Evolutionary conservation across 345 rosid species (phyloP).

Genomic region (Gossypium sturtianum): DNA sequence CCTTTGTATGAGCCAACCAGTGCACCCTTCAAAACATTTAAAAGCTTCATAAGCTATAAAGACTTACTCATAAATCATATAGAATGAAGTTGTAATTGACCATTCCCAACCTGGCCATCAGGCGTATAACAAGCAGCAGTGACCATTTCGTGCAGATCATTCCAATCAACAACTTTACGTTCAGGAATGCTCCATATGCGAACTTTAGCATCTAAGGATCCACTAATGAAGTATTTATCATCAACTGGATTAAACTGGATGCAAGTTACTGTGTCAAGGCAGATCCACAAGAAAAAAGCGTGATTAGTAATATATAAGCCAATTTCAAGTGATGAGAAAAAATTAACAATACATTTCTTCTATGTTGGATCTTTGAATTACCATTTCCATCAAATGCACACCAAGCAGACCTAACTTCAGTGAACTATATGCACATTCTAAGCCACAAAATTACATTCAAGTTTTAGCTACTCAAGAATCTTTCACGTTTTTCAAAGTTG

Average conservation of each 20-base stretch:
- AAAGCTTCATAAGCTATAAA: conserved; percentile 18
- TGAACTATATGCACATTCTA: neutral
- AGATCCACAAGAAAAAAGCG: conserved; percentile 13
- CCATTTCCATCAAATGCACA: neutral
- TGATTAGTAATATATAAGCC: conserved; percentile 9
- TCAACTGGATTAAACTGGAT: conserved; percentile 97
- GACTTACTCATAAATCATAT: neutral
- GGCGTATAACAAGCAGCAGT: conserved; percentile 97
- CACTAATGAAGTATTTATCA: conserved; percentile 94
- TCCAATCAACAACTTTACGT: conserved; percentile 89
- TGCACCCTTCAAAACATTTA: conserved; percentile 63
- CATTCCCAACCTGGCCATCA: conserved; percentile 74
- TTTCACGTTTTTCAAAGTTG: neutral
- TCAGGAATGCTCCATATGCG: conserved; percentile 98
- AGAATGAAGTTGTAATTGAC: neutral
- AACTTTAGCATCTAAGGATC: conserved; percentile 93
- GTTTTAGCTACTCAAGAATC: neutral
- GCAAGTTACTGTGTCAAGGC: conserved; percentile 76
- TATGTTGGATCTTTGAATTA: neutral
- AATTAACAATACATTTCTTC: neutral
- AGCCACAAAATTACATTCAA: neutral
- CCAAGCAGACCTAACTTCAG: neutral
- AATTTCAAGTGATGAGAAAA: neutral
- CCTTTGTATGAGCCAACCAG: conserved; percentile 95
- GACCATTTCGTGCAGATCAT: conserved; percentile 96